A percentile compares a stretch with the other conserved stretches of the same genome.
Conservation (phyloP, 106 monocot genomes). For the Allium sativum region DNA sequence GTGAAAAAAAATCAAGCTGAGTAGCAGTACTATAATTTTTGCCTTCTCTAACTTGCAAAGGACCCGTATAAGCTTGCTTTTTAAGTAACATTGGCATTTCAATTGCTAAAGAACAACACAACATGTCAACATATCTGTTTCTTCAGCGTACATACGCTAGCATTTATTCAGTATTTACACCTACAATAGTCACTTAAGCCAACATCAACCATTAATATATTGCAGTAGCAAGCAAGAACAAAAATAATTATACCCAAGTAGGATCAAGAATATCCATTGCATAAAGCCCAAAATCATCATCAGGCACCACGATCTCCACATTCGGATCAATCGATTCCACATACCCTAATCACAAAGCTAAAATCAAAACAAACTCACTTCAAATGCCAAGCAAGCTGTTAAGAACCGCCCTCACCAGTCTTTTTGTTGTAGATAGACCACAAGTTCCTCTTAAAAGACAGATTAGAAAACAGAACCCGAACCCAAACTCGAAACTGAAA, state of each 20-base stretch:
- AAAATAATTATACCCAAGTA: slow-evolving; percentile 28
- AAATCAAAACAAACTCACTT: background rate
- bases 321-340: slow-evolving; percentile 48
- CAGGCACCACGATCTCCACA: slow-evolving; percentile 64
- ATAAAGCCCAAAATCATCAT: slow-evolving; percentile 68
- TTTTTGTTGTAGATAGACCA: slow-evolving; percentile 64
- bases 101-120: no score
- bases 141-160: no score
- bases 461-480: slow-evolving; percentile 55
- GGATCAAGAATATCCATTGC: slow-evolving; percentile 91
- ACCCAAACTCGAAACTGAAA: slow-evolving; percentile 60
- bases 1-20: no score
- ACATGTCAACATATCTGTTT: no score
- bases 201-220: no score
- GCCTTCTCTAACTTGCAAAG: no score
- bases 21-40: no score
- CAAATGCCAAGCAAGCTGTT: background rate
- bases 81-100: no score
- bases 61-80: no score
- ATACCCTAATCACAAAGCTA: slow-evolving; percentile 34
- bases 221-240: no score
- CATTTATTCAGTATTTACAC: no score
- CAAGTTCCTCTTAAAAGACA: slow-evolving; percentile 68
- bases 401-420: slow-evolving; percentile 31
- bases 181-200: no score